These are phyloP conservation scores for Coemansia sp. DNA, from an alignment of 192 early-diverging fungal species.

Conservation along the genomic window DNA sequence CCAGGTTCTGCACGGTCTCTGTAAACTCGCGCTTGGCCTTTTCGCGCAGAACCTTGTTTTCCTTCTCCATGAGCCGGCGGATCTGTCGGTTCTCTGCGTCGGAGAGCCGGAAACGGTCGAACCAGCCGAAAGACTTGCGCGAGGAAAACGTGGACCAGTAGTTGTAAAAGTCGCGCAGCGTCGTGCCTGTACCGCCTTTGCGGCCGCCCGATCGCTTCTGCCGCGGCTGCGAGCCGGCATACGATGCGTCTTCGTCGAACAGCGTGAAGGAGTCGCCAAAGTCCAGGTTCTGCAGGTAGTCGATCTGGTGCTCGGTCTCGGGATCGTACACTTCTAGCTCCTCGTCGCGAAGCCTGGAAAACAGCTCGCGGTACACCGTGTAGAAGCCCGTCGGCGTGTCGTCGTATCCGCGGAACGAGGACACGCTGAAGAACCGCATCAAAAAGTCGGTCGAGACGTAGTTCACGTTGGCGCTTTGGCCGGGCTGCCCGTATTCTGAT, in stretches of 20 bases:
- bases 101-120: conserved; percentile 78
- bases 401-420: conserved; percentile 68
- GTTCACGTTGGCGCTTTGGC: conserved; percentile 46
- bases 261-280: conserved; percentile 71
- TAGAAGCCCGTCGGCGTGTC: conserved; percentile 75
- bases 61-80: conserved; percentile 83
- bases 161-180: conserved; percentile 69
- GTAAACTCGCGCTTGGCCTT: conserved; percentile 69
- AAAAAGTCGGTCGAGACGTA: conserved; percentile 54
- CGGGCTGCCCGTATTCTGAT: conserved; percentile 52
- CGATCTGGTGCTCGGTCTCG: conserved; percentile 21
- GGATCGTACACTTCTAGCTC: conserved; percentile 55
- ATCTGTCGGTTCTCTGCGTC: conserved; percentile 78
- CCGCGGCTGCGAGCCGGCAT: conserved; percentile 16
- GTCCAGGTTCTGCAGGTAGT: conserved; percentile 34
- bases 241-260: conserved; percentile 61
- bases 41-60: conserved; percentile 84
- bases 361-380: conserved; percentile 73
- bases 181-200: conserved; percentile 22
- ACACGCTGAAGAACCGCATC: conserved; percentile 77
- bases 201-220: conserved; percentile 5
- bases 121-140: conserved; percentile 90
- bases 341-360: conserved; percentile 74
- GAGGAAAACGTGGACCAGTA: conserved; percentile 79
- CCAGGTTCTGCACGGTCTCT: conserved; percentile 72